A percentile compares a stretch with the other conserved stretches of the same genome.
These are phyloP conservation scores for Camelina sativa DNA, from an alignment of 345 rosid species.

Conservation along the genomic window DNA sequence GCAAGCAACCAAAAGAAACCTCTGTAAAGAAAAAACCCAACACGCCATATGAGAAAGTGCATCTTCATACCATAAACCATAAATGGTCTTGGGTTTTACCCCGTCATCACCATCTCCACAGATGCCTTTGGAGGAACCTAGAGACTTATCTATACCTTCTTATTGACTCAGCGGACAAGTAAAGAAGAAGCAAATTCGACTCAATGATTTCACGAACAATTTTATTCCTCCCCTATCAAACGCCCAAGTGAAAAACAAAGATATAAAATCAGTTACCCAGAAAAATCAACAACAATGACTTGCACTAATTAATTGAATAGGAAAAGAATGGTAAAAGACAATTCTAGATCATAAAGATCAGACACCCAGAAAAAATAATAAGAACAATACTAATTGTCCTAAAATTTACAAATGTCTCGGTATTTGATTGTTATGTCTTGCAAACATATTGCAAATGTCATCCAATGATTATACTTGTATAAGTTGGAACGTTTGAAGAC, in stretches of 20 bases:
- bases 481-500: neutral
- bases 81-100: too few species aligned
- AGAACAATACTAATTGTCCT: neutral
- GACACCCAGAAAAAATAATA: neutral
- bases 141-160: too few species aligned
- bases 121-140: too few species aligned
- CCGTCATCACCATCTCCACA: too few species aligned
- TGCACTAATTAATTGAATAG: neutral
- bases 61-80: too few species aligned
- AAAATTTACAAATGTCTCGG: neutral
- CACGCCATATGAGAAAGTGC: too few species aligned
- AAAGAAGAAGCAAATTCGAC: constrained; percentile 8
- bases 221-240: constrained; percentile 81
- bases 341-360: neutral
- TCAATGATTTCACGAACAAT: constrained; percentile 81
- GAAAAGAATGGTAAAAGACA: constrained; percentile 10
- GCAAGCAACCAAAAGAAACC: too few species aligned
- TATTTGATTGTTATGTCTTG: neutral
- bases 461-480: constrained; percentile 10
- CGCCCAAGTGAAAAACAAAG: constrained; percentile 11
- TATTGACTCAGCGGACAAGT: too few species aligned
- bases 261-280: constrained; percentile 14
- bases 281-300: neutral
- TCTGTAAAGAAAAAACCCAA: too few species aligned
- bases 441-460: constrained; percentile 21